Base-by-base conservation (phyloP, 306 rosid genomes). In the Vachellia collinsii region DNA sequence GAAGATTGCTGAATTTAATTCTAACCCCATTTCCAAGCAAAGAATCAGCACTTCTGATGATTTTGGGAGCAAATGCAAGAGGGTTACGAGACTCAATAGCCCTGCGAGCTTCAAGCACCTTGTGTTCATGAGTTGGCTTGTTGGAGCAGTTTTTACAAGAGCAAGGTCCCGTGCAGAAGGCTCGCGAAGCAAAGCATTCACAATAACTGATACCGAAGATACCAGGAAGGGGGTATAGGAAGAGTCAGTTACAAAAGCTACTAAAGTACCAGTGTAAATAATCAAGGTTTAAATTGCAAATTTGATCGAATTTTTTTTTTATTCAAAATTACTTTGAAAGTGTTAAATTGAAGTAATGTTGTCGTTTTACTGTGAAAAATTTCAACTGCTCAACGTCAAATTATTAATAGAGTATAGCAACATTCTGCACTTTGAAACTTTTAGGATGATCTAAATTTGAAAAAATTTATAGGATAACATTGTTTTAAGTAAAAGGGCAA, bases 31-130 rank as follows among this genome's bases (percentile, higher is more conserved):
- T 66, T 75, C 92, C 98, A 81, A 93, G 88, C 38, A 77, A 85
- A 64, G 93, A 68, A 39, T 91, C 94, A 50, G 93, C 82, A 82
- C 64, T 89, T 85, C 92, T 84, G 34, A 91, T 93, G 89, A 95
- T 98, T 95, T 92, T 95, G 9, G 99, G 98, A 87, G 98, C 93
- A 90, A 96, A 96, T 53, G 99, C 99, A 81, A 89, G 97, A 7
- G 98, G 98, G 82, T 95, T 92, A 65, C 98, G 99, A 83, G 97
- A 89, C 79, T 90, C 94, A 25, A 93, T 92, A 83, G 89, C 97
- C 82, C 87, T 90, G 79, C 98, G 99, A 85, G 98, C 88, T 79
- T 90, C 88, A 79, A 95, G 93, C 80, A 95, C 97, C 11, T 87
- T 92, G 20, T 93, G 92, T 85, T 90, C 92, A 79, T 93, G 90